Evolutionary conservation across 2,329 filamentous ascomycete genomes (phyloP), one percentile per base, ranked within the genome.

Genomic region (Exophiala bonariae): DNA sequence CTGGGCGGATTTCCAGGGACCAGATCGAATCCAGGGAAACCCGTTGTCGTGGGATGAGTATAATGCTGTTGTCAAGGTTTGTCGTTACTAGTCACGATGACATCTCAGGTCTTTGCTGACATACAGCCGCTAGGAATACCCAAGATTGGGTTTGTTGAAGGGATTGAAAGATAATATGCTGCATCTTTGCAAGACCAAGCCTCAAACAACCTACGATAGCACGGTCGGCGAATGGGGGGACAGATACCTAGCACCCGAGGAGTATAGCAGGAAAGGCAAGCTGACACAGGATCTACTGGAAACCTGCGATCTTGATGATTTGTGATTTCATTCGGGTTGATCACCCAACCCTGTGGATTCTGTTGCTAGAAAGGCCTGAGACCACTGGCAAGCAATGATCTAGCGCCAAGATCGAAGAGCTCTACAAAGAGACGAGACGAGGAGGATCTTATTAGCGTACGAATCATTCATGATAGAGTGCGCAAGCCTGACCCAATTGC

Each of bases 161-260:
- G 61, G 59, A 2, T 35, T 72, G 20, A 71, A 66, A 39, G 59
- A 66, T 18, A 65, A 68, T 11, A 61, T 73, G 52, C 61, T 67
- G 41, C 64, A 66, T 54, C 61, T 74, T 11, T 74, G 71, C 49
- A 54, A 44, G 51, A 63, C 57, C 5, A 75, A 75, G 59, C 69
- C 72, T 2, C 54, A 58, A 18, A 67, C 68, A 2, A 74, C 66
- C 4, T 67, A 67, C 49, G 60, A 63, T 42, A 68, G 64, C 32
- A 65, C 62, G 18, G 61, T 66, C 9, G 61, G 60, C 1, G 62
- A 62, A 23, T 59, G 58, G 59, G 67, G 67, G 4, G 64, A 68
- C 26, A 59, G 62, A 33, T 70, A 64, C 53, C 50, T 67, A 11
- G 6, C 23, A 11, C 23, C 23, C 18, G 61, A 67, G 33, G 63